Conservation (phyloP, 257 asterid genomes). For the Handroanthus guayacan region DNA sequence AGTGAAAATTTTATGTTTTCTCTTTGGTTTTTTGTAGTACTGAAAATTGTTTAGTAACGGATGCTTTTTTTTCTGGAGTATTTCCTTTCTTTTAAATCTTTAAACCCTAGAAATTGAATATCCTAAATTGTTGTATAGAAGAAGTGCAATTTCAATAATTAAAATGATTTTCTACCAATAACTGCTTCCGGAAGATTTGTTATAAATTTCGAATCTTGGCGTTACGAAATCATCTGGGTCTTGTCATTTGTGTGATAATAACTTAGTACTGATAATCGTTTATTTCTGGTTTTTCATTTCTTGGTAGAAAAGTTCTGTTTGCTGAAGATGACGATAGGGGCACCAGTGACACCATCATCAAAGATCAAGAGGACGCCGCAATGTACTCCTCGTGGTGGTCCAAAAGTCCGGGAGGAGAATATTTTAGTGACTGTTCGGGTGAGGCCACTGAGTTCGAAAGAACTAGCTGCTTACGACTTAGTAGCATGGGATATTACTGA, state of each 20-base stretch:
- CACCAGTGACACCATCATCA: conserved; percentile 71
- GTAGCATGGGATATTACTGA: conserved; percentile 83
- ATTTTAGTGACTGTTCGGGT: conserved; percentile 89
- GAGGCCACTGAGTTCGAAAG: conserved; percentile 87
- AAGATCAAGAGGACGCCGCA: conserved; percentile 70
- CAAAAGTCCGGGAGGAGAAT: conserved; percentile 75
- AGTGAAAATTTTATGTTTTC: background rate
- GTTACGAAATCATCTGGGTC: background rate
- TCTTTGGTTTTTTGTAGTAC: conserved; percentile 20
- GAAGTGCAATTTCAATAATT: conserved; percentile 23
- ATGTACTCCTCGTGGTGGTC: conserved; percentile 66
- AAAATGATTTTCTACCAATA: conserved; percentile 1
- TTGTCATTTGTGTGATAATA: conserved; percentile 18
- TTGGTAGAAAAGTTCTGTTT: conserved; percentile 29
- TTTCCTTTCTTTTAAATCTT: background rate
- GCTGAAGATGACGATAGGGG: conserved; percentile 63
- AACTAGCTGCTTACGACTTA: conserved; percentile 85
- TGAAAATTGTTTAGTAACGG: background rate
- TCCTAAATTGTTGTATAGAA: background rate
- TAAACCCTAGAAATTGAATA: background rate
- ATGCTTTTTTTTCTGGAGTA: background rate
- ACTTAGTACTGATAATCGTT: conserved; percentile 3
- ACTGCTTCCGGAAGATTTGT: conserved; percentile 12
- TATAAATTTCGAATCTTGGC: conserved; percentile 8
- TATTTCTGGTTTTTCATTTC: conserved; percentile 23